Base-by-base conservation (phyloP, 2,329 filamentous ascomycete species). In the Stenocarpella maydis region DNA sequence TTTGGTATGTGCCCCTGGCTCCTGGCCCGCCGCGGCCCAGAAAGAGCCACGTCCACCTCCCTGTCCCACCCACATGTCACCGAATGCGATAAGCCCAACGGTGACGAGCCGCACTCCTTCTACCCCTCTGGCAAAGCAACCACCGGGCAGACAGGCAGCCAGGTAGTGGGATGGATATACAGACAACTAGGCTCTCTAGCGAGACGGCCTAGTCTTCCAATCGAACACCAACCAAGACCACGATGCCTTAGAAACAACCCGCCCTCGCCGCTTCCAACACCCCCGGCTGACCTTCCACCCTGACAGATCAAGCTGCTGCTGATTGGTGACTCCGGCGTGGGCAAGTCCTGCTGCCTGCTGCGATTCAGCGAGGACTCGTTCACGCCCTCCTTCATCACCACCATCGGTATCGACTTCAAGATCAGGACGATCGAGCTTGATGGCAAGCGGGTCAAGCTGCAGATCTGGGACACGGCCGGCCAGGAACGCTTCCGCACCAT, bases 401-500 rank as follows among this genome's bases (percentile, higher is more conserved):
- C 96, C 73, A 99, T 99, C 83, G 96, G 96, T 76, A 98, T 99
- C 85, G 96, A 99, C 85, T 99, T 99, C 87, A 99, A 99, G 88
- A 99, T 99, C 80, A 90, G 96, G 75, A 99, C 96, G 74, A 99
- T 99, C 84, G 96, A 99, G 85, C 87, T 99, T 75, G 96, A 99
- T 83, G 95, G 95, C 80, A 99, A 99, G 89, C 90, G 95, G 73
- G 96, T 99, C 77, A 99, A 99, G 88, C 85, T 99, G 80, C 96
- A 99, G 86, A 99, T 99, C 83, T 99, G 96, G 96, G 96, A 99
- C 80, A 99, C 96, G 31, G 96, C 96, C 66, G 96, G 96, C 67
- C 96, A 99, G 83, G 96, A 99, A 84, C 92, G 96, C 72, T 99
- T 99, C 88, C 90, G 96, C 75, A 99, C 96, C 73, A 99, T 99